These are phyloP conservation scores for Colletotrichum cuscutae DNA, from an alignment of 2,329 filamentous ascomycete genomes.

Conservation along the genomic window DNA sequence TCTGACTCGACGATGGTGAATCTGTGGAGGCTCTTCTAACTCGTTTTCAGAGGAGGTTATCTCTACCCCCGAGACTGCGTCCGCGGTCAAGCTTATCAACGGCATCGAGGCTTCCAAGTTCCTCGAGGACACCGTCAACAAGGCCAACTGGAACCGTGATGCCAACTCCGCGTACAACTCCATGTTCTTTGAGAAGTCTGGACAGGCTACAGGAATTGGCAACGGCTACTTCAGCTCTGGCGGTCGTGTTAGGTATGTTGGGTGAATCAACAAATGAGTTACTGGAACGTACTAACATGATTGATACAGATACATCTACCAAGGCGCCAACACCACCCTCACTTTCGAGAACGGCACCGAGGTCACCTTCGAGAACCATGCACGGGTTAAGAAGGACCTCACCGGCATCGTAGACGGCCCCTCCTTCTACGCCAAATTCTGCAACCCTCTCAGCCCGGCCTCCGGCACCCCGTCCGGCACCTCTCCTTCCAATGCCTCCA, in stretches of 20 bases:
- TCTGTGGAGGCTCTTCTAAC: background rate
- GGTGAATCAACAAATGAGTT: no score
- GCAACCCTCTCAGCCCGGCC: constrained; percentile 35
- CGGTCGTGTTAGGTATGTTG: constrained; percentile 39
- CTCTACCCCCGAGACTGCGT: constrained; percentile 40
- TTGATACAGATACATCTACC: constrained; percentile 37
- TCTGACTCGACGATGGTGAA: background rate
- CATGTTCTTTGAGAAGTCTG: constrained; percentile 46
- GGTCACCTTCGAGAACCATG: constrained; percentile 43
- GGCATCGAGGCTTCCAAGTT: constrained; percentile 39
- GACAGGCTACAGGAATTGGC: constrained; percentile 32
- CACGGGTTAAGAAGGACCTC: constrained; percentile 43
- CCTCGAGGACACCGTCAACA: constrained; percentile 37
- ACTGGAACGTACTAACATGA: background rate
- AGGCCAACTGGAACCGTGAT: constrained; percentile 39
- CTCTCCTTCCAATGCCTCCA: background rate
- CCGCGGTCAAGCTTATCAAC: constrained; percentile 41
- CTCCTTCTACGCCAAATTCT: constrained; percentile 48
- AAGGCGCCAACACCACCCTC: constrained; percentile 46
- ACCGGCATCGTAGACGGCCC: constrained; percentile 44
- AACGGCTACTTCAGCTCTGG: constrained; percentile 44
- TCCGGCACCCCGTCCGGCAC: constrained; percentile 1
- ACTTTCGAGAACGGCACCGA: constrained; percentile 50
- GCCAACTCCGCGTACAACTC: constrained; percentile 48
- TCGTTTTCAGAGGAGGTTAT: constrained; percentile 41